phyloP scores from a whole-genome alignment of 163 green algal species.

The Chloromonas sp. region DNA sequence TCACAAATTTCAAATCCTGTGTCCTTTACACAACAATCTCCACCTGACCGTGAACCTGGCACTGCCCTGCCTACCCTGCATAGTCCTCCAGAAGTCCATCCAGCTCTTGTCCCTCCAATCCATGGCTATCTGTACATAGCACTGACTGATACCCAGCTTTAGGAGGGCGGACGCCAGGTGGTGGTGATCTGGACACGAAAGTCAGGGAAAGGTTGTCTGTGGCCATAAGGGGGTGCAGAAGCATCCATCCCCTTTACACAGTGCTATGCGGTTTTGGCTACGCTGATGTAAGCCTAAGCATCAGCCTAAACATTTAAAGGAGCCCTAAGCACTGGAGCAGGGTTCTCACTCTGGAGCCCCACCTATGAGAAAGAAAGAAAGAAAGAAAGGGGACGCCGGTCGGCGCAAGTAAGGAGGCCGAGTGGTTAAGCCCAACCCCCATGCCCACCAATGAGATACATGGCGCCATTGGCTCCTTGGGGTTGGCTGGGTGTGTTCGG shows the following conservation, averaged over 20 bases:
- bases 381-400: too few relatives aligned
- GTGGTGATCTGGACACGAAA: slow-evolving; percentile 22
- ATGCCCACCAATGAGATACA: background rate
- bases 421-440: background rate
- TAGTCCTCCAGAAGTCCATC: background rate
- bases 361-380: too few relatives aligned
- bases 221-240: background rate
- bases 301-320: too few relatives aligned
- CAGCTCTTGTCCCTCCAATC: background rate
- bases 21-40: background rate
- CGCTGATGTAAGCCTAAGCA: too few relatives aligned
- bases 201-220: background rate
- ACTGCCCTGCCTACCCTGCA: background rate
- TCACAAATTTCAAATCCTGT: background rate
- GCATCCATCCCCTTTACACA: background rate
- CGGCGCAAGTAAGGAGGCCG: background rate
- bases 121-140: background rate
- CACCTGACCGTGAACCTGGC: background rate
- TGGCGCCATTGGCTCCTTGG: background rate
- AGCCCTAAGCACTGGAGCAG: too few relatives aligned
- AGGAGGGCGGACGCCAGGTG: slow-evolving; percentile 21
- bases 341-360: too few relatives aligned
- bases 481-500: background rate
- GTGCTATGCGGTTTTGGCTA: too few relatives aligned
- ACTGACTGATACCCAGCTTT: background rate